phyloP scores from a whole-genome alignment of 2,329 filamentous ascomycete species.

The Penicillium frequentans region DNA sequence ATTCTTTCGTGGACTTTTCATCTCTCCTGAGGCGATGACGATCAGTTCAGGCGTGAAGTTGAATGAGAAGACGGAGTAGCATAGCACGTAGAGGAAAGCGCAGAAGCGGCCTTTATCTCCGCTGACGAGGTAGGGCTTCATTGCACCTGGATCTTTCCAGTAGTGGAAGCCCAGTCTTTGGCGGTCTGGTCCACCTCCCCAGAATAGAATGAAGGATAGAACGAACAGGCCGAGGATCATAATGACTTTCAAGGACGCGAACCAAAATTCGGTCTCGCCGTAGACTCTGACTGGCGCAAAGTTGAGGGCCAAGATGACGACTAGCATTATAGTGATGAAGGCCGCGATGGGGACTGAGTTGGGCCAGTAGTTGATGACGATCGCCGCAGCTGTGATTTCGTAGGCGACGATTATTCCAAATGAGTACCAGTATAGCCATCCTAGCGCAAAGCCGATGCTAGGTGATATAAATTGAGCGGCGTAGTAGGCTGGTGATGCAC shows the following conservation, averaged over 20 bases:
- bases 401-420: slow-evolving; percentile 60
- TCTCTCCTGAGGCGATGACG: slow-evolving; percentile 72
- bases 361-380: slow-evolving; percentile 62
- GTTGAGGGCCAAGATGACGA: slow-evolving; percentile 8
- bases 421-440: slow-evolving; percentile 58
- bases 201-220: slow-evolving; percentile 12
- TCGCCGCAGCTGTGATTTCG: slow-evolving; percentile 58
- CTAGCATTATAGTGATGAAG: slow-evolving; percentile 10
- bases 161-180: slow-evolving; percentile 63
- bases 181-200: slow-evolving; percentile 38
- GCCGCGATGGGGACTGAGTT: background rate
- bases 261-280: slow-evolving; percentile 49
- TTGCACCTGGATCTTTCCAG: slow-evolving; percentile 61
- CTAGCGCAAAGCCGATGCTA: slow-evolving; percentile 50
- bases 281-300: slow-evolving; percentile 9
- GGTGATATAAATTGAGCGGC: slow-evolving; percentile 4
- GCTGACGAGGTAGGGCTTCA: slow-evolving; percentile 44
- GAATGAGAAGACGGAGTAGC: slow-evolving; percentile 64
- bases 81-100: background rate
- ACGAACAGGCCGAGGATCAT: slow-evolving; percentile 49
- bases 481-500: slow-evolving; percentile 5
- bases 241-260: slow-evolving; percentile 61
- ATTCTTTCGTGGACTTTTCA: slow-evolving; percentile 71
- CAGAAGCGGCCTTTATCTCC: slow-evolving; percentile 35
- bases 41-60: slow-evolving; percentile 74